phyloP scores from a whole-genome alignment of 2,329 filamentous ascomycete species.

The Aureobasidium sp. region DNA sequence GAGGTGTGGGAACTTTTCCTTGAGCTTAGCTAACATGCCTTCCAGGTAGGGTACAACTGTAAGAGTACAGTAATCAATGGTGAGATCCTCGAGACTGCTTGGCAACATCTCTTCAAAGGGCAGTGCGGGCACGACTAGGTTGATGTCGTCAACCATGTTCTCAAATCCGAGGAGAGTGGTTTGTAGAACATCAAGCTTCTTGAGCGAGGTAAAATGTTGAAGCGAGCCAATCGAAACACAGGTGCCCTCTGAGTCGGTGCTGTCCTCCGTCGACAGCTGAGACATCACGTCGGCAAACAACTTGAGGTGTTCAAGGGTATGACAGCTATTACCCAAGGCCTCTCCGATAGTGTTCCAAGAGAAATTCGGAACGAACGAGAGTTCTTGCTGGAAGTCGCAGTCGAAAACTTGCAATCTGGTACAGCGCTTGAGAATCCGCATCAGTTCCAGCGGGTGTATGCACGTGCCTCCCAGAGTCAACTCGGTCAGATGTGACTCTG shows the following conservation, averaged over 20 bases:
- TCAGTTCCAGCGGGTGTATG: background rate
- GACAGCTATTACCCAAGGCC: background rate
- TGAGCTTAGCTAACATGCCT: background rate
- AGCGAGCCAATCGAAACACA: conserved; percentile 1
- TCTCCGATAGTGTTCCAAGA: background rate
- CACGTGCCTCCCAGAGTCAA: background rate
- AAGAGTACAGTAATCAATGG: background rate
- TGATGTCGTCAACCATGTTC: background rate
- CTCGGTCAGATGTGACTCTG: background rate
- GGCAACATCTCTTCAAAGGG: background rate
- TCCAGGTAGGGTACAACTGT: background rate
- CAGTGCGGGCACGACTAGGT: background rate
- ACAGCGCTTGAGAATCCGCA: background rate
- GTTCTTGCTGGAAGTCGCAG: background rate
- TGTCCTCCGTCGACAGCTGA: background rate
- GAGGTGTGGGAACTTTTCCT: background rate
- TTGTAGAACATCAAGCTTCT: background rate
- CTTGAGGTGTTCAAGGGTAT: background rate
- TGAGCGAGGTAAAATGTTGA: background rate
- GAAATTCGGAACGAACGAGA: background rate
- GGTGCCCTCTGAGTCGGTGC: background rate
- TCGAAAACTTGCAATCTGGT: background rate
- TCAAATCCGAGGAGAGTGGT: background rate
- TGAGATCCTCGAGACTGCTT: background rate
- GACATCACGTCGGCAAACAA: background rate